phyloP scores from a whole-genome alignment of 2,329 filamentous ascomycete genomes.

The Rhinocladiella similis region DNA sequence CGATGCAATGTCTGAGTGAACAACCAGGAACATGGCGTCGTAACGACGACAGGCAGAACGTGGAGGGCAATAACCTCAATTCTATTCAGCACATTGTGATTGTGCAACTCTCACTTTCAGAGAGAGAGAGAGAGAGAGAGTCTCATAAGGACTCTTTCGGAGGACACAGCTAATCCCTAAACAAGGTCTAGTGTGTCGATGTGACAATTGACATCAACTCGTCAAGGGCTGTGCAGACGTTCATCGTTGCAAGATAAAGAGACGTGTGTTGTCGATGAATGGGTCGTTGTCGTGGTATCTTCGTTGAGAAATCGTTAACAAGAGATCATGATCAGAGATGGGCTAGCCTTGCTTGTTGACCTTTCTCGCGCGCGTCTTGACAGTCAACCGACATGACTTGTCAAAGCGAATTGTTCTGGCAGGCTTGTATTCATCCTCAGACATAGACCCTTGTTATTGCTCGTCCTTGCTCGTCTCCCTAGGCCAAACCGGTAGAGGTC shows the following conservation, averaged over 20 bases:
- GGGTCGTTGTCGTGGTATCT: conserved; percentile 7
- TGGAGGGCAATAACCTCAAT: conserved; percentile 1
- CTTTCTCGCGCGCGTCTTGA: conserved; percentile 11
- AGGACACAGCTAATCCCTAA: too few relatives aligned
- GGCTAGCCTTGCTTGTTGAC: conserved; percentile 10
- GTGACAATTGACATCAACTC: too few relatives aligned
- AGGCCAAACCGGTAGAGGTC: conserved; percentile 3
- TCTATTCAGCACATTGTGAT: conserved; percentile 3
- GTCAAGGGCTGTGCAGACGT: too few relatives aligned
- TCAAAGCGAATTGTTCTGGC: conserved; percentile 2
- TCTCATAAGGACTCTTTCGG: too few relatives aligned
- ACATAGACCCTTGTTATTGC: conserved; percentile 7
- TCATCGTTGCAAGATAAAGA: too few relatives aligned
- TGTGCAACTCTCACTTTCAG: conserved; percentile 3
- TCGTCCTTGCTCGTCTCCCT: conserved; percentile 6
- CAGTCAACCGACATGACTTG: conserved; percentile 8
- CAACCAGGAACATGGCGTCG: conserved; percentile 6
- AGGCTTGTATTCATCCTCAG: conserved; percentile 8
- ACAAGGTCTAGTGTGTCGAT: too few relatives aligned
- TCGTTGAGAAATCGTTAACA: conserved; percentile 5
- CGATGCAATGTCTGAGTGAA: conserved; percentile 7
- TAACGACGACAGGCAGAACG: conserved; percentile 5
- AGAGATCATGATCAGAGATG: conserved; percentile 6
- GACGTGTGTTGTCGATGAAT: too few relatives aligned
- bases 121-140: conserved; percentile 5